Base-by-base conservation (phyloP, 768 basidiomycete genomes). In the Auricularia heimuer region DNA sequence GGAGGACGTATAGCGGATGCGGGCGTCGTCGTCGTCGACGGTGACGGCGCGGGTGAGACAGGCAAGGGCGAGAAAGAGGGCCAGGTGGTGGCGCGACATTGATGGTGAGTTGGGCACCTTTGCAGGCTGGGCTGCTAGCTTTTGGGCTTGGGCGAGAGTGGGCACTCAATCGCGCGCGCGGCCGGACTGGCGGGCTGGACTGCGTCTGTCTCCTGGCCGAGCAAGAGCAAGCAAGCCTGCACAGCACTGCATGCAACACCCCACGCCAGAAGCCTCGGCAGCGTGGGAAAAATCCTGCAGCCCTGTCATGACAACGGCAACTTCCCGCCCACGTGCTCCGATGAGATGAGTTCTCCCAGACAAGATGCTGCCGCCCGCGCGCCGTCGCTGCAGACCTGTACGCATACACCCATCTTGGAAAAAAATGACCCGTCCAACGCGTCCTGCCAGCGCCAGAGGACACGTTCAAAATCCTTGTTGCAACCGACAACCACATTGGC, bases 401-500 rank as follows among this genome's bases (percentile, higher is more conserved):
- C 47, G 47, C 47, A 51, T 42, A 4, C 39, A 42, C 7, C 39
- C 47, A 45, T 18, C 21, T 16, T 6, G 16, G 18, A 18, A 8
- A 18, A 10, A 18, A 10, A 4, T 51, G 16, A 51, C 47, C 11
- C 47, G 47, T 51, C 21, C 21, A 21, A 51, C 47, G 47, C 47
- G 10, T 18, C 47, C 18, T 18, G 47, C 36, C 45, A 67, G 66
- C 51, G 47, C 60, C 66, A 24, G 69, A 69, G 21, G 71, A 92
- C 71, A 90, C 85, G 0, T 86, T 94, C 66, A 81, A 78, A 67
- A 94, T 98, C 70, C 75, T 98, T 73, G 85, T 98, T 6, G 95
- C 95, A 4, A 97, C 95, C 0, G 95, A 98, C 76, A 96, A 93
- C 69, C 95, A 98, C 71, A 90, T 99, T 67, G 97, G 97, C 0